These are phyloP conservation scores for Phycomyces nitens DNA, from an alignment of 192 early-diverging fungal species.

Conservation along the genomic window DNA sequence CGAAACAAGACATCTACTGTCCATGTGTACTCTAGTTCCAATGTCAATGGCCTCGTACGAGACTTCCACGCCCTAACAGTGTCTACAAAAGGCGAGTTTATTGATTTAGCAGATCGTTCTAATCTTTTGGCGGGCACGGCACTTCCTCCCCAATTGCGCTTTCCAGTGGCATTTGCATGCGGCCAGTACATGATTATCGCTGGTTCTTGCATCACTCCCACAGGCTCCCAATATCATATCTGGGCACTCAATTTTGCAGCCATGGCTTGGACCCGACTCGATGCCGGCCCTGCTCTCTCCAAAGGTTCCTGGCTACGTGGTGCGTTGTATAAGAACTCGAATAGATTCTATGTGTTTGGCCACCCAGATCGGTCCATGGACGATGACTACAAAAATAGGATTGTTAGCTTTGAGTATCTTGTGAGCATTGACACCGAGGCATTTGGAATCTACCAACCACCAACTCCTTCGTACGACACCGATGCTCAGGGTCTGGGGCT, in stretches of 20 bases:
- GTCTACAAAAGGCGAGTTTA: conserved; percentile 42
- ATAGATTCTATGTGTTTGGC: conserved; percentile 68
- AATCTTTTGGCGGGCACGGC: conserved; percentile 54
- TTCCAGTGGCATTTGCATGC: conserved; percentile 65
- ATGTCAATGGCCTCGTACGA: conserved; percentile 66
- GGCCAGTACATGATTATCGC: conserved; percentile 65
- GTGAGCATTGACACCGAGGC: conserved; percentile 66
- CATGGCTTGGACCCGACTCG: conserved; percentile 60
- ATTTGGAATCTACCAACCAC: conserved; percentile 60
- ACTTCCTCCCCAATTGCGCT: conserved; percentile 69
- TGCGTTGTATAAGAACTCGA: conserved; percentile 54
- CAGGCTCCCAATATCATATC: conserved; percentile 62
- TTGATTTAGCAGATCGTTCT: conserved; percentile 60
- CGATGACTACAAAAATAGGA: conserved; percentile 73
- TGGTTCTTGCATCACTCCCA: conserved; percentile 64
- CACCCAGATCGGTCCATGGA: conserved; percentile 61
- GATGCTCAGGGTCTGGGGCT: conserved; percentile 57
- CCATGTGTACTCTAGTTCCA: conserved; percentile 74
- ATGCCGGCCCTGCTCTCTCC: conserved; percentile 62
- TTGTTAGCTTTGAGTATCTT: conserved; percentile 71
- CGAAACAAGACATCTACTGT: conserved; percentile 10
- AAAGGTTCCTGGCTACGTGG: conserved; percentile 75
- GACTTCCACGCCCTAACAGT: conserved; percentile 66
- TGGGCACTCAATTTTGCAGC: conserved; percentile 64
- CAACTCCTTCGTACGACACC: conserved; percentile 45